Percentiles rank a stretch among this genome's conserved stretches.
Evolutionary conservation across 352 stramenopile genomes (phyloP).

Genomic region (Pythium phragmiticola): DNA sequence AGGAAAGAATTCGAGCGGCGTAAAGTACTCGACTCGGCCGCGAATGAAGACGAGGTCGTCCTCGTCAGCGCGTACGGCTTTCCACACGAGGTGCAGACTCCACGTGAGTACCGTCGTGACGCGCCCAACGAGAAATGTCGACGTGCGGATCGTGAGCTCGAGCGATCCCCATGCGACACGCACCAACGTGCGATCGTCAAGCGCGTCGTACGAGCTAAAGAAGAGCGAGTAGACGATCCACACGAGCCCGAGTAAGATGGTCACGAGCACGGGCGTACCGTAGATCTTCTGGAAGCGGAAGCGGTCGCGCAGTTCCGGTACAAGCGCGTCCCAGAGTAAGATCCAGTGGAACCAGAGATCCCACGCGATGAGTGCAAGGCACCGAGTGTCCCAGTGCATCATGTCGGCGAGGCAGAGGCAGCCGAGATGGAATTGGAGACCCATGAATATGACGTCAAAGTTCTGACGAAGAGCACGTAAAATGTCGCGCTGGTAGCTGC

Average conservation of each 20-base stretch:
- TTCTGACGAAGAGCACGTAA: constrained; percentile 13
- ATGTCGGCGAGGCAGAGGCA: constrained; percentile 24
- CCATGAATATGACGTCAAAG: constrained; percentile 29
- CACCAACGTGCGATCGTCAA: constrained; percentile 18
- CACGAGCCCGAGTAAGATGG: constrained; percentile 19
- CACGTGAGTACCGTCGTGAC: constrained; percentile 23
- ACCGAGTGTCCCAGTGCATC: constrained; percentile 27
- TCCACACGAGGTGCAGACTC: constrained; percentile 22
- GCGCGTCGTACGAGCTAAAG: constrained; percentile 23
- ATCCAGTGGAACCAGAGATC: constrained; percentile 29
- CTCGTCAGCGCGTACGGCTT: constrained; percentile 4
- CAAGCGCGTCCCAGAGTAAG: constrained; percentile 23
- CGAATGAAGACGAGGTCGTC: constrained; percentile 24
- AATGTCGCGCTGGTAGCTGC: constrained; percentile 23
- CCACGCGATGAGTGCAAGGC: constrained; percentile 19
- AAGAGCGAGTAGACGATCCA: constrained; percentile 30
- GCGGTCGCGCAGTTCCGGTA: constrained; percentile 11
- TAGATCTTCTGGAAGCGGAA: constrained; percentile 26
- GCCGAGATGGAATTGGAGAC: constrained; percentile 15
- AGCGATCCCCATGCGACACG: constrained; percentile 14
- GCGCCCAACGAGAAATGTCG: constrained; percentile 17
- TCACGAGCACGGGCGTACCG: constrained; percentile 21
- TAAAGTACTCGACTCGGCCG: constrained; percentile 22
- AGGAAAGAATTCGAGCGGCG: constrained; percentile 19
- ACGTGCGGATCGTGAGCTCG: constrained; percentile 14